A percentile compares a stretch with the other conserved stretches of the same genome.
These are phyloP conservation scores for Tripterygium wilfordii DNA, from an alignment of 177 flowering plant genomes.

Conservation along the genomic window DNA sequence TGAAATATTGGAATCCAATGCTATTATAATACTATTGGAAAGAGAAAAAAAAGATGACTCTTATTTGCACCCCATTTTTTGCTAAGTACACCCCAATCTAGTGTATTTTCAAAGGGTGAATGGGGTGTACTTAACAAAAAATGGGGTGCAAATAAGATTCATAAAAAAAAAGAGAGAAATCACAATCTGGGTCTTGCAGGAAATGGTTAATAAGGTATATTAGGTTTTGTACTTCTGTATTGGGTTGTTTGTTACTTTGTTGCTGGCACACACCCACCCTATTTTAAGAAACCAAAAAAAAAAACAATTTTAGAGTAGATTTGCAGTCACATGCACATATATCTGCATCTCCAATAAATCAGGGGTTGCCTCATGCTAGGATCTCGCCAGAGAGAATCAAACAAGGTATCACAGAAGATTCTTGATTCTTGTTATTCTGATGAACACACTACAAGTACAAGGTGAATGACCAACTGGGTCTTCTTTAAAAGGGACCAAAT, in stretches of 20 bases:
- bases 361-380: conserved; percentile 12
- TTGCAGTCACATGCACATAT: conserved; percentile 6
- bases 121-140: no score
- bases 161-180: no score
- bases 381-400: conserved; percentile 18
- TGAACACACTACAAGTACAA: conserved; percentile 16
- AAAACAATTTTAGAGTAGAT: conserved; percentile 1
- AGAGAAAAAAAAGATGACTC: no score
- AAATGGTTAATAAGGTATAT: conserved; percentile 10
- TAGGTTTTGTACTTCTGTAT: conserved; percentile 12
- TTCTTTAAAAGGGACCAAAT: conserved; percentile 7
- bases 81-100: no score
- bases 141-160: no score
- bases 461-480: conserved; percentile 17
- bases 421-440: not conserved
- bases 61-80: no score
- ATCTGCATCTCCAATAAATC: conserved; percentile 8
- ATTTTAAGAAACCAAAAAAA: not conserved
- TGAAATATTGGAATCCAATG: conserved; percentile 10
- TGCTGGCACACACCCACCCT: not conserved
- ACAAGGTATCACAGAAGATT: conserved; percentile 13
- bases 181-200: conserved; percentile 20
- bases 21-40: conserved; percentile 15
- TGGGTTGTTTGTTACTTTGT: not conserved
- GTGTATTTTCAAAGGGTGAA: no score